phyloP scores from a whole-genome alignment of 495 filamentous ascomycete species.

The Neurospora tetraspora region DNA sequence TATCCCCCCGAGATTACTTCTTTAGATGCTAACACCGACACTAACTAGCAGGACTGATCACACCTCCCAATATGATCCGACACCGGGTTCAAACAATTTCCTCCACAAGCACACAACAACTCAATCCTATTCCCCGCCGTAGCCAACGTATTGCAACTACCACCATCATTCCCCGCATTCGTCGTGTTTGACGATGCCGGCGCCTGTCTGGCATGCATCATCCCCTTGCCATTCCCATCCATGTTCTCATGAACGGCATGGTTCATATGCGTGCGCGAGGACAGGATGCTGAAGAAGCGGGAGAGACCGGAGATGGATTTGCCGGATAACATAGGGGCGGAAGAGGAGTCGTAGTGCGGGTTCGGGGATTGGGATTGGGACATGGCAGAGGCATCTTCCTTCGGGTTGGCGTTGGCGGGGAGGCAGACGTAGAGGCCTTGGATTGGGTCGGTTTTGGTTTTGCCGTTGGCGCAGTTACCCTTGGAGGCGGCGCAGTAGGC shows the following conservation, averaged over 20 bases:
- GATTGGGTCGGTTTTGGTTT: conserved; percentile 27
- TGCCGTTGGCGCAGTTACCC: conserved; percentile 27
- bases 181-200: background rate
- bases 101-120: conserved; percentile 29
- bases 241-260: background rate
- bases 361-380: background rate
- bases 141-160: conserved; percentile 2
- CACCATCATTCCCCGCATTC: conserved; percentile 1
- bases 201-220: background rate
- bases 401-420: conserved; percentile 12
- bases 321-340: background rate
- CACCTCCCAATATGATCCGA: conserved; percentile 22
- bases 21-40: background rate
- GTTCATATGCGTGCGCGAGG: background rate
- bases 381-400: background rate
- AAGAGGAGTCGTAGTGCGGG: background rate
- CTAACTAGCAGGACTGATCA: conserved; percentile 14
- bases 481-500: conserved; percentile 29
- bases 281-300: background rate
- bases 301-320: background rate
- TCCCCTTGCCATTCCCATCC: background rate
- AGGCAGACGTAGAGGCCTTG: conserved; percentile 35
- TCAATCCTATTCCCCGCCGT: conserved; percentile 20
- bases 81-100: conserved; percentile 27
- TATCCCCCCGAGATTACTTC: background rate